Conservation (phyloP, 352 stramenopile species). For the Stephanocyclus meneghinianus region DNA sequence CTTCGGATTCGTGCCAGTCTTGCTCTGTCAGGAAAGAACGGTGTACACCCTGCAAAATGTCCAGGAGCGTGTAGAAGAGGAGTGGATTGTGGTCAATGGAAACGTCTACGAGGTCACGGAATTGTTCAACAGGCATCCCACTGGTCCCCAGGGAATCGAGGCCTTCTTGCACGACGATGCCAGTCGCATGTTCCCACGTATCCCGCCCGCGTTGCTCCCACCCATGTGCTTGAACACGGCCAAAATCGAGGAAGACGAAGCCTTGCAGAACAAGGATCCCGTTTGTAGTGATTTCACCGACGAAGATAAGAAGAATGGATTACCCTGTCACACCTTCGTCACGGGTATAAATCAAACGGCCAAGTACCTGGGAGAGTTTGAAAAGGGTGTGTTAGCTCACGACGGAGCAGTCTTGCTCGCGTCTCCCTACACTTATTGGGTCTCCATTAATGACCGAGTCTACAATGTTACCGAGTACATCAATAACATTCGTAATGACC, state of each 20-base stretch:
- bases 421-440: slow-evolving; percentile 51
- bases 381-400: slow-evolving; percentile 53
- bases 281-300: slow-evolving; percentile 41
- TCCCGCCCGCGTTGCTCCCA: slow-evolving; percentile 39
- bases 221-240: slow-evolving; percentile 44
- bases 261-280: slow-evolving; percentile 15
- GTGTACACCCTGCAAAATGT: slow-evolving; percentile 54
- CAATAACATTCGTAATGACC: slow-evolving; percentile 56
- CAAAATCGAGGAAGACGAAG: slow-evolving; percentile 46
- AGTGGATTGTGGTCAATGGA: slow-evolving; percentile 56
- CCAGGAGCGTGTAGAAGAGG: slow-evolving; percentile 32
- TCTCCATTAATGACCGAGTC: slow-evolving; percentile 52
- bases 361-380: slow-evolving; percentile 53
- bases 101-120: slow-evolving; percentile 53
- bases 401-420: slow-evolving; percentile 30
- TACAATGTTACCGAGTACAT: slow-evolving; percentile 68
- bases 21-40: slow-evolving; percentile 47
- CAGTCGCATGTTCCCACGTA: slow-evolving; percentile 51
- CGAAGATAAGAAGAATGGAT: slow-evolving; percentile 50
- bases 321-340: slow-evolving; percentile 54
- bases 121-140: slow-evolving; percentile 50
- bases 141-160: slow-evolving; percentile 42
- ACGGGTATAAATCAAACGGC: slow-evolving; percentile 42
- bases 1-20: slow-evolving; percentile 58
- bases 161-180: slow-evolving; percentile 61